Evolutionary conservation across 805 yeast species (phyloP).

Genomic region (Brettanomyces naardenensis): DNA sequence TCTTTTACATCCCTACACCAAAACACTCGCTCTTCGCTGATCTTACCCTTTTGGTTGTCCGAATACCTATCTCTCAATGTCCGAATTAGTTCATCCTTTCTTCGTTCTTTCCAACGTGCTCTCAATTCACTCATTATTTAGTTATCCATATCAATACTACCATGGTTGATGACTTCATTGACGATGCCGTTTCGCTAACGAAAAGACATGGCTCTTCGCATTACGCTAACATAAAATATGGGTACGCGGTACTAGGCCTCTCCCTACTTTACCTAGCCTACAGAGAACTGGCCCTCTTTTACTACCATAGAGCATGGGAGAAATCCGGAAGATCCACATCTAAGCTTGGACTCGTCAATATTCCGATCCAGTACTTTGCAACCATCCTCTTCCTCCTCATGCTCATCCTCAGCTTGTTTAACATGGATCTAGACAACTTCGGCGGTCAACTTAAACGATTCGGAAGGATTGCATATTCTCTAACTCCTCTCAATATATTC

Average conservation of each 20-base stretch:
- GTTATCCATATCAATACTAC: too few relatives aligned
- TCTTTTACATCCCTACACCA: too few relatives aligned
- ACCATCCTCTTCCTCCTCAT: conserved; percentile 24
- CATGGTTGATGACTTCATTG: too few relatives aligned
- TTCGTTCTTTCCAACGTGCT: too few relatives aligned
- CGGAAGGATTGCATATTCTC: conserved; percentile 54
- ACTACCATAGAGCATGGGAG: conserved; percentile 30
- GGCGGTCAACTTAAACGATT: conserved; percentile 40
- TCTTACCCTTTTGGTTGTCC: too few relatives aligned
- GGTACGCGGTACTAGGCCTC: conserved; percentile 40
- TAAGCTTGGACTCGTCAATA: conserved; percentile 22
- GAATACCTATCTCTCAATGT: too few relatives aligned
- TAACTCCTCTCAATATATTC: conserved; percentile 51
- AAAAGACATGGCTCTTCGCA: conserved; percentile 53
- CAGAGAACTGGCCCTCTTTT: conserved; percentile 26
- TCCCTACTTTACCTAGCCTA: conserved; percentile 32
- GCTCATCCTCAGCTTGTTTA: conserved; percentile 28
- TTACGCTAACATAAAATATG: conserved; percentile 50
- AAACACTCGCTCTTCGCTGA: too few relatives aligned
- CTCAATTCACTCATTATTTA: too few relatives aligned
- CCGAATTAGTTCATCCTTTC: too few relatives aligned
- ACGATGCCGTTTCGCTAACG: too few relatives aligned
- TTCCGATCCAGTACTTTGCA: conserved; percentile 23
- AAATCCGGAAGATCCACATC: conserved; percentile 31
- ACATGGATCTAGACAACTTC: conserved; percentile 26